phyloP scores from a whole-genome alignment of 768 basidiomycete genomes.

The Tylopilus vinaceipallidus region DNA sequence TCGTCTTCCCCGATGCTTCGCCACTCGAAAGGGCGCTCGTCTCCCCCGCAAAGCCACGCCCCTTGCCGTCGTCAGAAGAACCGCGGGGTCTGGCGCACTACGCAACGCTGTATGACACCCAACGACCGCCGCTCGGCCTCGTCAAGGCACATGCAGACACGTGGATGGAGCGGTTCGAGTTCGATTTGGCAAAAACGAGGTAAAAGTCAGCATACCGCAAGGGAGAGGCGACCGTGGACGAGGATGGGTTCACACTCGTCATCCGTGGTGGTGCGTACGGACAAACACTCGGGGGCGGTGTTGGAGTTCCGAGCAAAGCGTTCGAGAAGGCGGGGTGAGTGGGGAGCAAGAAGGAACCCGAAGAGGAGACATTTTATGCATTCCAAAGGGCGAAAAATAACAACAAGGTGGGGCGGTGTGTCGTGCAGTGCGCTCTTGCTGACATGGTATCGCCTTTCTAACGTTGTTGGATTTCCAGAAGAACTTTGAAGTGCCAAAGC shows the following conservation, averaged over 20 bases:
- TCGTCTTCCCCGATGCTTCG: conserved; percentile 68
- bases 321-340: conserved; percentile 39
- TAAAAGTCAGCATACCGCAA: conserved; percentile 68
- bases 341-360: conserved; percentile 49
- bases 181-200: conserved; percentile 50
- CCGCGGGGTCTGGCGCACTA: conserved; percentile 78
- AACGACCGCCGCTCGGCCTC: conserved; percentile 70
- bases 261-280: conserved; percentile 91
- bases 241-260: conserved; percentile 93
- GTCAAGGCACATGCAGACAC: conserved; percentile 81
- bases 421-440: neutral
- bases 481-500: conserved; percentile 90
- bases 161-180: conserved; percentile 74
- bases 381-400: conserved; percentile 90
- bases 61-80: conserved; percentile 65
- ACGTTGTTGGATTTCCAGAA: conserved; percentile 61
- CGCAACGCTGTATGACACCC: conserved; percentile 52
- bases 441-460: conserved; percentile 23
- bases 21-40: conserved; percentile 68
- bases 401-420: conserved; percentile 56
- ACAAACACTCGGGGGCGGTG: conserved; percentile 80
- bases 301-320: conserved; percentile 59
- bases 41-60: conserved; percentile 46
- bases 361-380: conserved; percentile 80
- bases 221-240: conserved; percentile 88